Base-by-base conservation (phyloP, 2,329 filamentous ascomycete genomes). In the Penicillium sp. region DNA sequence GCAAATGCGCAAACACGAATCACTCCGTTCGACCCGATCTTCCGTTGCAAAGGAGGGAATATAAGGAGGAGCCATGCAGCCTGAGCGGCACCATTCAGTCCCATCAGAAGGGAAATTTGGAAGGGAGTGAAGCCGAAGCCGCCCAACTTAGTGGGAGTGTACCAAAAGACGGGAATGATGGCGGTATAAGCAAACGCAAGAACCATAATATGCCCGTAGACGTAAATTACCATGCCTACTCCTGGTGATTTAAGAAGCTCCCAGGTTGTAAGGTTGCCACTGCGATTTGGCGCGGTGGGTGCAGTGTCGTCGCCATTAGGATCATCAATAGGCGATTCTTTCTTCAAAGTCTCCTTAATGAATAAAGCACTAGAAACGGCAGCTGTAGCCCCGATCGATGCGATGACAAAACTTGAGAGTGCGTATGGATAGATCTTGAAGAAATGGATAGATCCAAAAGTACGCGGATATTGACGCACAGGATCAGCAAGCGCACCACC, bases 11-110 rank as follows among this genome's bases (percentile, higher is more conserved):
- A 89, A 8, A 74, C 60, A 5, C 81, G 79, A 56, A 93, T 75
- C 0, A 92, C 76, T 3, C 80, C 82, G 21, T 85, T 86, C 6
- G 88, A 92, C 9, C 89, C 88, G 19, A 86, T 69, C 18, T 83
- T 82, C 31, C 72, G 76, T 66, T 93, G 89, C 1, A 93, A 70
- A 0, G 79, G 75, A 1, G 90, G 89, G 66, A 93, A 92, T 28
- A 81, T 76, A 13, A 90, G 58, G 0, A 93, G 77, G 2, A 91
- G 81, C 89, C 89, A 93, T 6, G 83, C 53, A 1, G 88, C 84
- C 70, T 93, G 90, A 3, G 83, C 79, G 14, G 83, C 73, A 11
- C 90, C 90, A 19, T 80, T 82, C 1, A 87, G 53, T 1, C 80
- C 84, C 75, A 93, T 82, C 72, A 87, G 83, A 2, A 85, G 62